Percentiles rank a stretch among this genome's conserved stretches.
phyloP scores from a whole-genome alignment of 306 rosid species.

The Casuarina equisetifolia region DNA sequence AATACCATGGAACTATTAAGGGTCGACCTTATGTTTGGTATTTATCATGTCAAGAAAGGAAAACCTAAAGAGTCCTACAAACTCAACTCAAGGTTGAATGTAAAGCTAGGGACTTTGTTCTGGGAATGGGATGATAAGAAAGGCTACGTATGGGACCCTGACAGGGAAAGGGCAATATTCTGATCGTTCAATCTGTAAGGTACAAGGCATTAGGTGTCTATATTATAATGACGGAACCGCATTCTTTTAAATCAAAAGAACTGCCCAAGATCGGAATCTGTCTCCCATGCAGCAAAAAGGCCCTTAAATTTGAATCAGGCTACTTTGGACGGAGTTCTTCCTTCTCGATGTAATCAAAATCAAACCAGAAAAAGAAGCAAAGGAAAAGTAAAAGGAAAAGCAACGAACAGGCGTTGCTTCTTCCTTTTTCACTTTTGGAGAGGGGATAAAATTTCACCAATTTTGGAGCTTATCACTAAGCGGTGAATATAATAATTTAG shows the following conservation, averaged over 20 bases:
- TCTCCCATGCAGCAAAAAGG: conserved; percentile 57
- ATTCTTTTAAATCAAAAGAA: conserved; percentile 26
- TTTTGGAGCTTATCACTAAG: background rate
- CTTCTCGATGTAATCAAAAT: conserved; percentile 72
- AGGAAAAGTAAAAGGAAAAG: conserved; percentile 66
- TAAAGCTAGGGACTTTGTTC: too few species aligned
- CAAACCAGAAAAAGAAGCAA: conserved; percentile 49
- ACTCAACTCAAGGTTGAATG: too few species aligned
- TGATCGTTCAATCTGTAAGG: background rate
- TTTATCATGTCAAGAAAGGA: background rate
- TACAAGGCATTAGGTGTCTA: background rate
- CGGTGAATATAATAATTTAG: background rate
- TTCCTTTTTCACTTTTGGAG: conserved; percentile 46
- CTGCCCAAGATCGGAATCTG: conserved; percentile 68
- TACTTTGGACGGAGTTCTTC: conserved; percentile 66
- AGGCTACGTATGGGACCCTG: background rate
- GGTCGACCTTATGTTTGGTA: too few species aligned
- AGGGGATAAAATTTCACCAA: background rate
- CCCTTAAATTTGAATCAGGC: conserved; percentile 53
- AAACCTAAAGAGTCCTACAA: background rate
- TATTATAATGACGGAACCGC: background rate
- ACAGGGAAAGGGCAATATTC: background rate
- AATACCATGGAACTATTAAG: too few species aligned
- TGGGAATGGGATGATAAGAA: background rate
- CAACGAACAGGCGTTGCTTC: conserved; percentile 40